Evolutionary conservation across 371 early-diverging fungal species (phyloP).

Genomic region (Rhizopus delemar): DNA sequence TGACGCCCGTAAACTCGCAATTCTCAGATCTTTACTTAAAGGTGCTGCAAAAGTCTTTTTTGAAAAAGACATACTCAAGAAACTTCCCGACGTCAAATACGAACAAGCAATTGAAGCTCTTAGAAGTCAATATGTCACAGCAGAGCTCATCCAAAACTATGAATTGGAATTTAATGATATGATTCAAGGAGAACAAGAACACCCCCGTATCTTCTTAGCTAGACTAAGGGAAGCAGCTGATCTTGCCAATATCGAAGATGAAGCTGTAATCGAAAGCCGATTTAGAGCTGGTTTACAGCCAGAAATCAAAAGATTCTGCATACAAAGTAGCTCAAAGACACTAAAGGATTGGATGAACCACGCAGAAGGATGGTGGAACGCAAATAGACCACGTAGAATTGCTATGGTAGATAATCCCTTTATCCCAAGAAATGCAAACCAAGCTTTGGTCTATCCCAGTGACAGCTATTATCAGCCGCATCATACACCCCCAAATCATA

Average conservation of each 20-base stretch:
- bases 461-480: neutral
- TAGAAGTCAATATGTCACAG: conserved; percentile 7
- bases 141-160: neutral
- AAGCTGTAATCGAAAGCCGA: neutral
- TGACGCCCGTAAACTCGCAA: conserved; percentile 1
- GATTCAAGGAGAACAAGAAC: neutral
- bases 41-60: neutral
- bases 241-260: conserved; percentile 1
- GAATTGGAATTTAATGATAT: neutral
- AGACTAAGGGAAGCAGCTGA: conserved; percentile 11
- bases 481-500: neutral
- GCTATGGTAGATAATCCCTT: neutral
- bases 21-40: conserved; percentile 4
- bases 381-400: neutral
- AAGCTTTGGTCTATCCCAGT: neutral
- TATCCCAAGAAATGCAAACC: neutral
- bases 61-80: too few species aligned
- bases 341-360: neutral
- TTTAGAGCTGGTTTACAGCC: neutral
- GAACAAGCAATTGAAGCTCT: conserved; percentile 2
- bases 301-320: conserved; percentile 1
- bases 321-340: neutral
- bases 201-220: neutral
- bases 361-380: conserved; percentile 1
- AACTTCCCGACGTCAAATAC: neutral